Base-by-base conservation (phyloP, 148 eudicot species). In the Gaultheria prostrata region DNA sequence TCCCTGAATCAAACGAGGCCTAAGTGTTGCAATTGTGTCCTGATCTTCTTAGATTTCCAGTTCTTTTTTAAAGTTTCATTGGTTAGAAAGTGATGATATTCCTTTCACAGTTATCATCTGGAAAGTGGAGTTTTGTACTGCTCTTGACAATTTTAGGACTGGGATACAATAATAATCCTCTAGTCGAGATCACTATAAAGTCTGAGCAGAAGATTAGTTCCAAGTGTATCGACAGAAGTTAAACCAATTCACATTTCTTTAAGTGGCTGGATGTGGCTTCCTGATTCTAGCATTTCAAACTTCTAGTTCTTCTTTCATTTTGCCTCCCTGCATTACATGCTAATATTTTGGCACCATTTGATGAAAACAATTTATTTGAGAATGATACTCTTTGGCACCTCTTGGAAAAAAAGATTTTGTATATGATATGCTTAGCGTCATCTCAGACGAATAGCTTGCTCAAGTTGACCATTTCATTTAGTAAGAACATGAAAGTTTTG, bases 221-320 rank as follows among this genome's bases (percentile, higher is more conserved):
- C 48, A 56, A 10, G 80, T 53, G 6, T 28, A 78, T 54, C 9
- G 3, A 54, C 63, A 14, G 10, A 28, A 28, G 69, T 39, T 48
- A 54, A 18, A 54, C 81, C 67, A 54, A 8, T 53, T 33, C 53
- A 26, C 65, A 9, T 0, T 3, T 53, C 50, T 30, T 50, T 54
- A 8, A 14, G 67, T 33, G 39, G 10, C 46, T 32, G 48, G 30
- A 78, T 17, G 59, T 77, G 59, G 50, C 35, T 50, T 49, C 59
- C 51, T 50, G 61, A 53, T 14, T 50, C 32, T 51, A 50, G 61
- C 80, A 49, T 76, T 48, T 49, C 79, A 49, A 75, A 76, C 79
- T 48, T 77, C 28, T 46, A 12, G 61, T 53, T 54, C 14, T 45
- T 4, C 18, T 24, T 45, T 46, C 8, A 8, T 26, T 59, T 80